Evolutionary conservation across 495 filamentous ascomycete species (phyloP), one percentile per base, ranked within the genome.

Genomic region (Cetradonia linearis): DNA sequence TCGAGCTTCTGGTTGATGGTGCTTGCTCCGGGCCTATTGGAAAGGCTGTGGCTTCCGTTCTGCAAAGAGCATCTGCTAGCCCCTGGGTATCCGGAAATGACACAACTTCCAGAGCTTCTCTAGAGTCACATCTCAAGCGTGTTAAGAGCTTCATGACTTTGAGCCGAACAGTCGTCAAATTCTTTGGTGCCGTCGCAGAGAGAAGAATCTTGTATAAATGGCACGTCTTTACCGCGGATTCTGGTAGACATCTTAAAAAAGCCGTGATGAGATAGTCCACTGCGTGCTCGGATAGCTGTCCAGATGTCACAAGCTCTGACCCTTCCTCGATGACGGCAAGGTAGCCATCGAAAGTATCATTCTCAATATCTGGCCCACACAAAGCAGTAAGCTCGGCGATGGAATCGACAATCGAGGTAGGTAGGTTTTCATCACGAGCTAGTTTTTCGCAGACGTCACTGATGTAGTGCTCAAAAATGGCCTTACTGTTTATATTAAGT

Each of bases 121-220:
- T 80, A 34, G 83, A 86, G 68, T 96, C 88, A 31, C 88, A 88
- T 54, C 92, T 81, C 23, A 97, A 73, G 25, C 92, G 83, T 67
- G 93, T 91, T 8, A 97, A 75, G 48, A 96, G 72, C 66, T 89
- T 94, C 74, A 96, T 81, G 5, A 86, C 86, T 11, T 84, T 86
- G 28, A 96, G 73, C 13, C 89, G 86, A 49, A 89, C 83, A 70
- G 89, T 86, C 10, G 78, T 74, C 42, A 74, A 69, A 42, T 83
- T 57, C 25, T 53, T 25, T 77, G 1, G 84, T 78, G 28, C 83
- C 76, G 52, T 89, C 83, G 55, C 78, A 38, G 77, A 79, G 55
- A 91, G 81, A 63, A 95, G 86, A 13, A 79, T 76, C 30, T 81
- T 74, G 53, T 90, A 73, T 2, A 93, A 72, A 9, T 77, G 72